phyloP scores from a whole-genome alignment of 1,284 basidiomycete genomes.

The Athelia psychrophila region DNA sequence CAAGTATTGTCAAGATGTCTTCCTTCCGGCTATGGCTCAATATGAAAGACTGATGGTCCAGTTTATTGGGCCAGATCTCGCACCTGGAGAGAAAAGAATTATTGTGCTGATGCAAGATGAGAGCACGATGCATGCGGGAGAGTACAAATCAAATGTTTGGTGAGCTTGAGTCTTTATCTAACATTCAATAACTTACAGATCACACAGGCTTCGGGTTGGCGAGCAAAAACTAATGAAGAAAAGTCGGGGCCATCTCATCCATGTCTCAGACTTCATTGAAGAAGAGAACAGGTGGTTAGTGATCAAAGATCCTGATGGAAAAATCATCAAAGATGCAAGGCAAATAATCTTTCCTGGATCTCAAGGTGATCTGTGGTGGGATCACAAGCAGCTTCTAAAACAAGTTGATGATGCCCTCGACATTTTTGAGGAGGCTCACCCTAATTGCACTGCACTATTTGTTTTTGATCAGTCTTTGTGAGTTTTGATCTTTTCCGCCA shows the following conservation, averaged over 20 bases:
- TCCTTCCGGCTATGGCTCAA: conserved; percentile 12
- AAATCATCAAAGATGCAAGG: conserved; percentile 10
- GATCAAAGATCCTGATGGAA: conserved; percentile 5
- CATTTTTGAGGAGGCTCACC: conserved; percentile 6
- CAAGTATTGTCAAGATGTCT: conserved; percentile 13
- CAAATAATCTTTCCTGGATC: conserved; percentile 19
- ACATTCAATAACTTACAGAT: not conserved
- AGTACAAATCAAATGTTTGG: conserved; percentile 2
- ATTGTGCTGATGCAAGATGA: conserved; percentile 18
- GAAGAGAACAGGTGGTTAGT: conserved; percentile 10
- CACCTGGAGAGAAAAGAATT: conserved; percentile 9
- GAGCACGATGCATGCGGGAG: not conserved
- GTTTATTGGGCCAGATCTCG: conserved; percentile 6
- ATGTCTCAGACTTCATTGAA: conserved; percentile 17
- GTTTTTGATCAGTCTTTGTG: too few species aligned
- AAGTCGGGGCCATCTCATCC: conserved; percentile 13
- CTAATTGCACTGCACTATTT: too few species aligned
- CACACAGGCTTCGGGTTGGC: conserved; percentile 2
- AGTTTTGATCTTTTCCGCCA: too few species aligned
- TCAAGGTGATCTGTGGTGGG: conserved; percentile 20
- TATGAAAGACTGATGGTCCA: conserved; percentile 10
- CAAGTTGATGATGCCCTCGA: conserved; percentile 4
- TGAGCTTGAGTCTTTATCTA: conserved; percentile 1
- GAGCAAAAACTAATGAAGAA: conserved; percentile 10
- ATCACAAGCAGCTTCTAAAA: conserved; percentile 6